Percentiles rank a stretch among this genome's conserved stretches.
Conservation (phyloP, 1,284 basidiomycete genomes). For the Chalciporus sp. region DNA sequence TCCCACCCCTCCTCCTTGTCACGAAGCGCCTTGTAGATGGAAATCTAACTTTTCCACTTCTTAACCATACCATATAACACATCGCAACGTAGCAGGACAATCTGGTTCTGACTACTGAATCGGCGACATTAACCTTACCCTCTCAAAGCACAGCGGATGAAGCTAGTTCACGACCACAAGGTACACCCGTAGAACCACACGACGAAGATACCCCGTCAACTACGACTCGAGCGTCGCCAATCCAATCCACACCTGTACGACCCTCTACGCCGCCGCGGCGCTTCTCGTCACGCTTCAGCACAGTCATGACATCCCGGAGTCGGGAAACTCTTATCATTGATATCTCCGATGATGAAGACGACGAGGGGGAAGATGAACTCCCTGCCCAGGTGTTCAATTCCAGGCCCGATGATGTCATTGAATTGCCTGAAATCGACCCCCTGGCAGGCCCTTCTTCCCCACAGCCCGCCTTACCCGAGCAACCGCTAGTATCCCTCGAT, state of each 20-base stretch:
- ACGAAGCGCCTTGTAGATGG: constrained; percentile 33
- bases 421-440: constrained; percentile 1
- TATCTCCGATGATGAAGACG: constrained; percentile 36
- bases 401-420: not conserved
- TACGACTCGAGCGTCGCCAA: not conserved
- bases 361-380: constrained; percentile 35
- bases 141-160: not conserved
- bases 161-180: not conserved
- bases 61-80: constrained; percentile 11
- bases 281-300: constrained; percentile 29
- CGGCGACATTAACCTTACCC: not conserved
- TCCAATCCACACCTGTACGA: not conserved
- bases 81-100: constrained; percentile 22
- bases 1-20: constrained; percentile 25
- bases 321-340: constrained; percentile 34
- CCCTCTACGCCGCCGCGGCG: constrained; percentile 8
- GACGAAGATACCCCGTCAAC: not conserved
- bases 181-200: constrained; percentile 3
- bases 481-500: constrained; percentile 1
- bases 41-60: constrained; percentile 33
- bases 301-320: constrained; percentile 23
- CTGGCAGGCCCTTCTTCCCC: not conserved
- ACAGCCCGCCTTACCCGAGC: constrained; percentile 1
- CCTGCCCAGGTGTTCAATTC: constrained; percentile 11
- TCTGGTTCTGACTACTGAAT: constrained; percentile 9